Conservation (phyloP, 352 stramenopile genomes). For the Phytopythium vexans region DNA sequence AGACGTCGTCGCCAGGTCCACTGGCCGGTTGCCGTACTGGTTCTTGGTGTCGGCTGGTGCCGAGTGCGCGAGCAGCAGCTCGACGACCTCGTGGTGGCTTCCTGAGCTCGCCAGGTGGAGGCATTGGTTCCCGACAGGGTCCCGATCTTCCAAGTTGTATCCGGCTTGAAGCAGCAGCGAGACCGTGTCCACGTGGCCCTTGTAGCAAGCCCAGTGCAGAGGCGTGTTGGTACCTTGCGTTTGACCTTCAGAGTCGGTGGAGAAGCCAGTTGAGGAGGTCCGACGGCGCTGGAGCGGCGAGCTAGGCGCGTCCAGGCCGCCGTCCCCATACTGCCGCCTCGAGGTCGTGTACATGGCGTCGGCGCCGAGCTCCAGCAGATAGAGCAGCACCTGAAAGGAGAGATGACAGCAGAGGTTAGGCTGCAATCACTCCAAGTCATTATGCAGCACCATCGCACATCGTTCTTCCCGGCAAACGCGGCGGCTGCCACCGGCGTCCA, state of each 20-base stretch:
- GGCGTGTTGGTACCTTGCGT: conserved; percentile 45
- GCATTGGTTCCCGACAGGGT: conserved; percentile 68
- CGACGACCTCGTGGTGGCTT: conserved; percentile 59
- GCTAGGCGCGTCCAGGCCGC: neutral
- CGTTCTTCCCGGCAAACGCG: conserved; percentile 56
- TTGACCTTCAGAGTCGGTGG: neutral
- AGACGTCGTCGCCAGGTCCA: conserved; percentile 67
- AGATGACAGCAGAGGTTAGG: neutral
- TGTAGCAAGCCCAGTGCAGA: conserved; percentile 87
- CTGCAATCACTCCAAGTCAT: neutral
- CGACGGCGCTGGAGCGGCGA: neutral
- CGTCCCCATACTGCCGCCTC: neutral
- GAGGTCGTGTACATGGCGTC: conserved; percentile 70
- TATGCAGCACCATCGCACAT: conserved; percentile 24
- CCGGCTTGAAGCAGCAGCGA: conserved; percentile 61
- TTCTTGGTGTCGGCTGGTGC: conserved; percentile 57
- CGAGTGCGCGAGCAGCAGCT: conserved; percentile 70
- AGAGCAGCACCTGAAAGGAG: conserved; percentile 40
- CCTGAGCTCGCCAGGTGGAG: conserved; percentile 73
- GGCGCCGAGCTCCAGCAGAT: conserved; percentile 66
- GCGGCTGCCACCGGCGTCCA: conserved; percentile 72
- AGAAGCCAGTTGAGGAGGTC: neutral
- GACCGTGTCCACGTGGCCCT: conserved; percentile 65
- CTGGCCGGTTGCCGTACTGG: conserved; percentile 66
- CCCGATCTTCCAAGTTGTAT: conserved; percentile 60